Evolutionary conservation across 805 yeast species (phyloP), one percentile per base, ranked within the genome.

Genomic region (Saturnispora silvae): DNA sequence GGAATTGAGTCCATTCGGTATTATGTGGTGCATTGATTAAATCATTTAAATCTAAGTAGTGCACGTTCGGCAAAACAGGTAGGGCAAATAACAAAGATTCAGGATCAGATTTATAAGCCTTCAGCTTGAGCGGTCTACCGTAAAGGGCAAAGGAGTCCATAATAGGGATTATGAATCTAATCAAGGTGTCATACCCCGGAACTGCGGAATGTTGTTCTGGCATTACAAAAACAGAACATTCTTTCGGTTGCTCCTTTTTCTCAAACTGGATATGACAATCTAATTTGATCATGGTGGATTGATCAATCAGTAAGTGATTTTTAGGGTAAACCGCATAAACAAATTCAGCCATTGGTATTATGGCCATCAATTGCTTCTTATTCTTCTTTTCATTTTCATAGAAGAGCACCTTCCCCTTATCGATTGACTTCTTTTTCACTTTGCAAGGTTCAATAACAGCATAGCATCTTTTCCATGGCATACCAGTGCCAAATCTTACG

Each of bases 381-480:
- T 61, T 62, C 47, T 75, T 75, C 52, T 81, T 82, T 39, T 85
- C 94, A 50, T 70, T 77, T 56, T 85, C 94, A 59, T 72, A 92
- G 47, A 92, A 81, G n/a, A 73, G 64, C 18, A 85, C 74, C 47
- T 76, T 68, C 22, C 96, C 96, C 11, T 71, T 65, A 43, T 65
- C 47, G 57, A 68, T 45, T 50, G 59, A 56, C 60, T 71, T 54
- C 44, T 57, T 60, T 45, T 57, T 76, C 50, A 68, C 52, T 27
- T 63, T 45, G 49, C 86, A 63, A 46, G 87, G 87, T 47, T 81
- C 82, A 40, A 89, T 72, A 9, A 87, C 95, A 3, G 95, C 89
- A 63, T 73, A 92, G 53, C 96, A 89, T 41, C 94, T 70, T 53
- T 79, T 82, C 96, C 96, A 92, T 1, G 96, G 95, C 94, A 85